Evolutionary conservation across 2,329 filamentous ascomycete genomes (phyloP).

Genomic region (Colletotrichum zoysiae): DNA sequence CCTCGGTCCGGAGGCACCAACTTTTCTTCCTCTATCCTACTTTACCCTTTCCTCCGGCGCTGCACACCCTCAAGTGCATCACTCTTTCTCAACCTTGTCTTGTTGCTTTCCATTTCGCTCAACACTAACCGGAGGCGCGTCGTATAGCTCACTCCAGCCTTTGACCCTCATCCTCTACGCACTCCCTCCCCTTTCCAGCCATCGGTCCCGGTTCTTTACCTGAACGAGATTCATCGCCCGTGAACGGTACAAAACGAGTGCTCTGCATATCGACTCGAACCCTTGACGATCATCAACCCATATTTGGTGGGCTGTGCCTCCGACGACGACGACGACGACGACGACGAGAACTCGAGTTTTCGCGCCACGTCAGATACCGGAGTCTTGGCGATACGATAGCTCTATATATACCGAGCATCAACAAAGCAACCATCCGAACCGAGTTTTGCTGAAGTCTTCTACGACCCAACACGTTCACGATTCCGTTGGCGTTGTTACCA

Average conservation of each 20-base stretch:
- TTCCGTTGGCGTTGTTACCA: background rate
- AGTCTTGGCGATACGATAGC: constrained; percentile 18
- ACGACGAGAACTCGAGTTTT: background rate
- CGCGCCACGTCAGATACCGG: constrained; percentile 14
- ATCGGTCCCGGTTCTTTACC: constrained; percentile 16
- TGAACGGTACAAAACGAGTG: constrained; percentile 12
- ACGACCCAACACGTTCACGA: background rate
- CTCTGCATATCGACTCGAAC: constrained; percentile 5
- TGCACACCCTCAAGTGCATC: constrained; percentile 17
- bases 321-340: no score
- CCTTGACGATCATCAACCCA: background rate
- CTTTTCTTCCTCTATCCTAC: constrained; percentile 18
- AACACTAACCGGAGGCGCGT: constrained; percentile 36
- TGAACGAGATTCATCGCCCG: background rate
- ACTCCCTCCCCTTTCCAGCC: constrained; percentile 27
- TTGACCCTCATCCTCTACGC: background rate
- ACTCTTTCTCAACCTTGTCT: background rate
- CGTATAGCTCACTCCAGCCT: constrained; percentile 21
- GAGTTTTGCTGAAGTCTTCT: background rate
- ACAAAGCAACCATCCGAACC: background rate
- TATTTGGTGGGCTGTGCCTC: constrained; percentile 31
- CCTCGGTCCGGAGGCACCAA: constrained; percentile 37
- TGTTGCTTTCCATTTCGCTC: constrained; percentile 17
- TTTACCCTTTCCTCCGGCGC: constrained; percentile 8
- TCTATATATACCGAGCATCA: constrained; percentile 25